A percentile compares a stretch with the other conserved stretches of the same genome.
Evolutionary conservation across 2,329 filamentous ascomycete species (phyloP).

Genomic region (Pezicula neosporulosa): DNA sequence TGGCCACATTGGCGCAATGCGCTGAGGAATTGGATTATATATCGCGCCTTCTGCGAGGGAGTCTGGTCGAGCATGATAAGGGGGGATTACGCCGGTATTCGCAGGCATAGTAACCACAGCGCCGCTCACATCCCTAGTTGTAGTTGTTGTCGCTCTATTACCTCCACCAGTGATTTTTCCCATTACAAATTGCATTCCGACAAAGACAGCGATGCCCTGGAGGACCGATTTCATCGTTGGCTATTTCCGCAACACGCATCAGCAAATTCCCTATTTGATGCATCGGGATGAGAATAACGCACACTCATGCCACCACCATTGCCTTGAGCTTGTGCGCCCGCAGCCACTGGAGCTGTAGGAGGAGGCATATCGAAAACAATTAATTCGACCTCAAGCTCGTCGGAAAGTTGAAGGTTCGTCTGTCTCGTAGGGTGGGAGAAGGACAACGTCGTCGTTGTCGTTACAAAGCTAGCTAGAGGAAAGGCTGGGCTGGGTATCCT

Average conservation of each 20-base stretch:
- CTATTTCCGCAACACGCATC: constrained; percentile 13
- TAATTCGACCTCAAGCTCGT: not conserved
- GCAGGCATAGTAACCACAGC: constrained; percentile 49
- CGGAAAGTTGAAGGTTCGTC: constrained; percentile 4
- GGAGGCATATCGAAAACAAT: constrained; percentile 25
- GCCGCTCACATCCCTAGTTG: constrained; percentile 49
- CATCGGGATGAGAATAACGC: constrained; percentile 7
- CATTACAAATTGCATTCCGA: constrained; percentile 54
- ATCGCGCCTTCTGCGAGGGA: constrained; percentile 56
- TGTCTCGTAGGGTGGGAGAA: constrained; percentile 10
- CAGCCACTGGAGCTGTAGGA: constrained; percentile 25
- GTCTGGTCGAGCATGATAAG: constrained; percentile 62
- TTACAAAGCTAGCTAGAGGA: not conserved
- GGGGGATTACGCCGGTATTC: constrained; percentile 55
- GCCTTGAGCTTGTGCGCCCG: constrained; percentile 22
- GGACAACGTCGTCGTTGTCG: constrained; percentile 7
- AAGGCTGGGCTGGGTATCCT: not conserved
- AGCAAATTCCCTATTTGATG: constrained; percentile 5
- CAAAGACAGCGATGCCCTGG: constrained; percentile 51
- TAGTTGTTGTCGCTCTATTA: constrained; percentile 36
- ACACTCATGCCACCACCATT: constrained; percentile 26
- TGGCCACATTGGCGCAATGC: constrained; percentile 85
- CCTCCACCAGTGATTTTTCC: constrained; percentile 46
- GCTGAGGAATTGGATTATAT: constrained; percentile 63
- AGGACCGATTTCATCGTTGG: constrained; percentile 35